Conservation (phyloP, 345 rosid genomes). For the Corchorus capsularis region DNA sequence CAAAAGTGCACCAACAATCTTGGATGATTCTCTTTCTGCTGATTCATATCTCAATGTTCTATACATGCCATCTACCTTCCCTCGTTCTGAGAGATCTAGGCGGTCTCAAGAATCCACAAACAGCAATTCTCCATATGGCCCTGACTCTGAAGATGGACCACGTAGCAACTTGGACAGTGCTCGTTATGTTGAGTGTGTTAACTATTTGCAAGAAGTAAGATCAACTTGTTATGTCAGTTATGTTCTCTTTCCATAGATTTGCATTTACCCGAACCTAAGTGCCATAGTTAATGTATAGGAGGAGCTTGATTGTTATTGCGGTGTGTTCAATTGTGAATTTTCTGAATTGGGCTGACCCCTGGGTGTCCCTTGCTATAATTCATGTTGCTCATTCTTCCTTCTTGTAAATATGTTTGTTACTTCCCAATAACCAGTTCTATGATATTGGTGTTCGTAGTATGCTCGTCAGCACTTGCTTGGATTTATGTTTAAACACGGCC, state of each 20-base stretch:
- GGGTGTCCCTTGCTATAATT: neutral
- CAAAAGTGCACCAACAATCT: slow-evolving; percentile 91
- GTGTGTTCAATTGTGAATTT: slow-evolving; percentile 1
- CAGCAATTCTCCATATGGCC: slow-evolving; percentile 45
- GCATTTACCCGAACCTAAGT: neutral
- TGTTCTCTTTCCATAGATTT: neutral
- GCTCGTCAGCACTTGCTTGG: slow-evolving; percentile 83
- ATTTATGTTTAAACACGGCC: slow-evolving; percentile 93
- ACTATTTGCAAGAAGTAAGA: slow-evolving; percentile 87
- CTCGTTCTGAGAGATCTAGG: slow-evolving; percentile 91
- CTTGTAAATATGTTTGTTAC: neutral
- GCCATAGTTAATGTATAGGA: neutral
- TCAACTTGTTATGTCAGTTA: neutral
- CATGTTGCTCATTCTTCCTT: neutral
- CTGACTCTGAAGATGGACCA: slow-evolving; percentile 76
- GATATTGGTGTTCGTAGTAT: slow-evolving; percentile 56
- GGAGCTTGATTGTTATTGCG: neutral
- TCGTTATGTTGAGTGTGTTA: slow-evolving; percentile 79
- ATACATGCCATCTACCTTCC: slow-evolving; percentile 95
- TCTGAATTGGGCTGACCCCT: neutral
- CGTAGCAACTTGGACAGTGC: slow-evolving; percentile 80
- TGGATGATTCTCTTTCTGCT: slow-evolving; percentile 96
- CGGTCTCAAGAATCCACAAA: slow-evolving; percentile 59
- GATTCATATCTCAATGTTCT: slow-evolving; percentile 95
- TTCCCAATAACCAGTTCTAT: slow-evolving; percentile 13